These are phyloP conservation scores for Rubia tinctorum DNA, from an alignment of 305 asterid genomes.

Conservation along the genomic window DNA sequence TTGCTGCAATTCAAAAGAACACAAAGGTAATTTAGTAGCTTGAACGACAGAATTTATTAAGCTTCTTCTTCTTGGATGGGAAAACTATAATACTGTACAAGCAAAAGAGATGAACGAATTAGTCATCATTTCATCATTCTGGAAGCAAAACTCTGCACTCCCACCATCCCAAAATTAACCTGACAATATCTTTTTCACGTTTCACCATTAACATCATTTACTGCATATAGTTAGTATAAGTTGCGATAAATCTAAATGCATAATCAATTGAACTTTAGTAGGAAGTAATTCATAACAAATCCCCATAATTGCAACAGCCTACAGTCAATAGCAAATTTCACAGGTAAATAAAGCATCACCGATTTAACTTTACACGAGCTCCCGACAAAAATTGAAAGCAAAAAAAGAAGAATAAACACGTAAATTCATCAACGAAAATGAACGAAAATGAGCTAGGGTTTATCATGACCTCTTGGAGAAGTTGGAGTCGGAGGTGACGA, in stretches of 20 bases:
- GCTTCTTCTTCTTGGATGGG: neutral
- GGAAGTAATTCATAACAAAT: neutral
- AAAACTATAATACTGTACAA: neutral
- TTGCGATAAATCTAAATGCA: neutral
- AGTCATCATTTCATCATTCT: neutral
- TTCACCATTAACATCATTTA: neutral
- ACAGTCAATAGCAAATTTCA: neutral
- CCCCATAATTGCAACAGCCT: neutral
- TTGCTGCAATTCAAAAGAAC: slow-evolving; percentile 51
- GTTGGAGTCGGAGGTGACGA: too few relatives aligned
- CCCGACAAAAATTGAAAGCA: neutral
- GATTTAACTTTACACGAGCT: neutral
- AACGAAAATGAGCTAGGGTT: too few relatives aligned
- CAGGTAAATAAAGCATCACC: neutral
- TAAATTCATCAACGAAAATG: too few relatives aligned
- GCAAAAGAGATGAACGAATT: too few relatives aligned
- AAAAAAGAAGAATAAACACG: neutral
- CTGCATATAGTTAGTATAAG: neutral
- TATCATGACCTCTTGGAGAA: too few relatives aligned
- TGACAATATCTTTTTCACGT: neutral
- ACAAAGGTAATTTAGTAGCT: slow-evolving; percentile 13
- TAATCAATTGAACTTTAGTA: neutral
- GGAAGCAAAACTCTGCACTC: too few relatives aligned
- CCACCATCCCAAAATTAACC: too few relatives aligned
- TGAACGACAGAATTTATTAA: neutral